Evolutionary conservation across 2,329 filamentous ascomycete species (phyloP).

Genomic region (Kalmusia sp.): DNA sequence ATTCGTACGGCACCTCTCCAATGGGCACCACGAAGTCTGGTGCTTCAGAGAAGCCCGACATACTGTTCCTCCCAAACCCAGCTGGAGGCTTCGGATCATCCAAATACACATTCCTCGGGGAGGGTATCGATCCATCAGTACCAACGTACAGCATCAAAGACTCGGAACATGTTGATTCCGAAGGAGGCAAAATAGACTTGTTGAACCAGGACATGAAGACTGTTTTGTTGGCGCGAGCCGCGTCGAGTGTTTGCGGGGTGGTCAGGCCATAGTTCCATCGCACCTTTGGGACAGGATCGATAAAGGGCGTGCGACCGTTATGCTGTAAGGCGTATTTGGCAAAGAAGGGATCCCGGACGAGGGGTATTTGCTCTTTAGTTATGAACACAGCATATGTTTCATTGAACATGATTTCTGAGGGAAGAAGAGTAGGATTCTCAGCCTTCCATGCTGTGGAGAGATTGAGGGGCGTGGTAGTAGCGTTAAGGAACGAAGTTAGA

Average conservation of each 20-base stretch:
- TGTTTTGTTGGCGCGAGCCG: conserved; percentile 59
- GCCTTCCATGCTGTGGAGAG: conserved; percentile 46
- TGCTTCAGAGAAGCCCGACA: conserved; percentile 57
- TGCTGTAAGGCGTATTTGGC: conserved; percentile 56
- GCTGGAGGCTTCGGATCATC: conserved; percentile 53
- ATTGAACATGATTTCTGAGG: conserved; percentile 49
- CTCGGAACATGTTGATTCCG: conserved; percentile 56
- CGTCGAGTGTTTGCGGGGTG: conserved; percentile 45
- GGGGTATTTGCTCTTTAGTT: conserved; percentile 55
- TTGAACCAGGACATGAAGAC: conserved; percentile 59
- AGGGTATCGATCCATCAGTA: conserved; percentile 40
- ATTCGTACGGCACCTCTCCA: conserved; percentile 53
- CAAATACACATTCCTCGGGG: conserved; percentile 54
- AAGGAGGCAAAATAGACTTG: conserved; percentile 51
- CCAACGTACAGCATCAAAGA: conserved; percentile 59
- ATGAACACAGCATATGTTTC: conserved; percentile 57
- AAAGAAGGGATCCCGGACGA: conserved; percentile 58
- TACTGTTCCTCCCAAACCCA: conserved; percentile 57
- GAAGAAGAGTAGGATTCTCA: conserved; percentile 36
- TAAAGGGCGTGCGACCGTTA: conserved; percentile 55
- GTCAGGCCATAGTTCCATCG: conserved; percentile 58
- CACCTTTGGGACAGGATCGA: conserved; percentile 57
- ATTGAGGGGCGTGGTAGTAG: conserved; percentile 46
- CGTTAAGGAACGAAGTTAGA: conserved; percentile 51
- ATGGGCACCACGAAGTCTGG: conserved; percentile 57